These are phyloP conservation scores for Penicillium freii DNA, from an alignment of 2,329 filamentous ascomycete genomes.

Conservation along the genomic window DNA sequence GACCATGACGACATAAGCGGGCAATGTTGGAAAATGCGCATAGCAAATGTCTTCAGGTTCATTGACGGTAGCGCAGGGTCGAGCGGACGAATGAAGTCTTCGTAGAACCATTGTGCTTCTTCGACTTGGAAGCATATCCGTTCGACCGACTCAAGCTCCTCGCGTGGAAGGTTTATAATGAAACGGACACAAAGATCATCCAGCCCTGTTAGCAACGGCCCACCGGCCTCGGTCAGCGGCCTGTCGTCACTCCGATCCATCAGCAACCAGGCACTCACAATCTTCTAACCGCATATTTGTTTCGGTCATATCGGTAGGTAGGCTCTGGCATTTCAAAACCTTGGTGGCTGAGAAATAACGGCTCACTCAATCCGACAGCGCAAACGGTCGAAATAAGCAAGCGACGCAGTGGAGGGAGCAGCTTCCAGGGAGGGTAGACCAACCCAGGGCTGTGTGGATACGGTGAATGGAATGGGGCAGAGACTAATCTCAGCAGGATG, in stretches of 20 bases:
- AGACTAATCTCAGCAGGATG: conserved; percentile 1
- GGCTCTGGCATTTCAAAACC: conserved; percentile 60
- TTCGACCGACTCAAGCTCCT: conserved; percentile 84
- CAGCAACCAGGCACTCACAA: conserved; percentile 57
- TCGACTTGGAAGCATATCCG: conserved; percentile 98
- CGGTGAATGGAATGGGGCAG: conserved; percentile 1
- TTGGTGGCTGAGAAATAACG: conserved; percentile 20
- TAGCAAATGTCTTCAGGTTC: conserved; percentile 78
- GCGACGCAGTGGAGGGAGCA: conserved; percentile 19
- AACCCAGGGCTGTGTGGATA: conserved; percentile 9
- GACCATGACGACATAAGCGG: conserved; percentile 81
- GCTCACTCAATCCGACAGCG: conserved; percentile 24
- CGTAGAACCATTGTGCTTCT: conserved; percentile 99
- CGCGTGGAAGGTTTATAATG: conserved; percentile 91
- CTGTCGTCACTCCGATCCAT: conserved; percentile 1
- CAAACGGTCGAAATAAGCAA: conserved; percentile 20
- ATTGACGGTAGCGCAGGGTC: conserved; percentile 83
- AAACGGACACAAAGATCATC: conserved; percentile 98
- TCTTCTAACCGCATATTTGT: conserved; percentile 85
- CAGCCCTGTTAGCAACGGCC: conserved; percentile 61
- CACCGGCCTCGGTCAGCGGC: conserved; percentile 24
- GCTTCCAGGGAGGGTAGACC: conserved; percentile 28
- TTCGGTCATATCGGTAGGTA: conserved; percentile 66
- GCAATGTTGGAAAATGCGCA: conserved; percentile 91
- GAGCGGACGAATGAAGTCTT: conserved; percentile 93